Evolutionary conservation across 2,329 filamentous ascomycete species (phyloP).

Genomic region (Herpotrichia juniperi): DNA sequence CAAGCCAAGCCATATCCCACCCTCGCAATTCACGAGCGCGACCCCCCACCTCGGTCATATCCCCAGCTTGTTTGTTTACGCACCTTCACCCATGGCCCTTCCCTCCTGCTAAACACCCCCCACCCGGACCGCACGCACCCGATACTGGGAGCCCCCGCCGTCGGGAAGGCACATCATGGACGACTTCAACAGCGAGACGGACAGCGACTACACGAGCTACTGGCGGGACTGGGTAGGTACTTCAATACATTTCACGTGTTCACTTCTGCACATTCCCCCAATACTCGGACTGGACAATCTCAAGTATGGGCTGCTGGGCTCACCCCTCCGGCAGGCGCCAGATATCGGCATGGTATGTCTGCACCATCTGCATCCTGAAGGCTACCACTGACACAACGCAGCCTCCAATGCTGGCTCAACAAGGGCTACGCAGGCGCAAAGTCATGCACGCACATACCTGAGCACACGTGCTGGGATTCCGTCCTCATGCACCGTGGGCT

Average conservation of each 20-base stretch:
- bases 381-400: neutral
- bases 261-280: neutral
- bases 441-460: neutral
- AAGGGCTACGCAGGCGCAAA: conserved; percentile 1
- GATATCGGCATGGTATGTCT: conserved; percentile 3
- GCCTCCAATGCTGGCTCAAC: neutral
- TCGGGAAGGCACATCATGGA: conserved; percentile 69
- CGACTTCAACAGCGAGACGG: conserved; percentile 96
- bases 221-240: conserved; percentile 97
- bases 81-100: neutral
- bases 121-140: neutral
- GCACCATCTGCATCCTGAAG: neutral
- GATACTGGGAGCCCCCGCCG: neutral
- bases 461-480: neutral
- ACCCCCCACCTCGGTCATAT: neutral
- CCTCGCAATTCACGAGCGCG: neutral
- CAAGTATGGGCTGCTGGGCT: neutral
- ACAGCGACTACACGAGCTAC: conserved; percentile 99
- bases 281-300: neutral
- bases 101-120: neutral
- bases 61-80: neutral
- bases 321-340: neutral
- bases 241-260: conserved; percentile 2
- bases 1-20: neutral
- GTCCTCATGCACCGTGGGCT: neutral